Evolutionary conservation across 2,329 filamentous ascomycete genomes (phyloP).

Genomic region (Talaromyces sp.): DNA sequence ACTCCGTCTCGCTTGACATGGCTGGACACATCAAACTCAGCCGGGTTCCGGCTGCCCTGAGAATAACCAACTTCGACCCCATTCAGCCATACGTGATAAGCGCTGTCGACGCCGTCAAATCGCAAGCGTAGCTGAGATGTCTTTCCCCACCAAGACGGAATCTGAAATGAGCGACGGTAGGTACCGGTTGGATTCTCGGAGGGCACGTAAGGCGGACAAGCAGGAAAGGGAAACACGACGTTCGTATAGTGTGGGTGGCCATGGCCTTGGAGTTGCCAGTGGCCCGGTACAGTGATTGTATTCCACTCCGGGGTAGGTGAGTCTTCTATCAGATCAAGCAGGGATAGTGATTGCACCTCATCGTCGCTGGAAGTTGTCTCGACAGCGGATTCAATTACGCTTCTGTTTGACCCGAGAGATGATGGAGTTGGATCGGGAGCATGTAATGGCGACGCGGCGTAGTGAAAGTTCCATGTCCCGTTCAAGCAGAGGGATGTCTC

Average conservation of each 20-base stretch:
- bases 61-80: constrained; percentile 62
- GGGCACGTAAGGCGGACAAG: constrained; percentile 54
- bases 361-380: neutral
- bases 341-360: neutral
- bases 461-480: constrained; percentile 56
- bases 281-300: constrained; percentile 57
- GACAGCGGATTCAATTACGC: neutral
- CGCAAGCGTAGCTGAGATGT: constrained; percentile 58
- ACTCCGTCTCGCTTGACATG: constrained; percentile 42
- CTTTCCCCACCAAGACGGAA: constrained; percentile 25
- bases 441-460: constrained; percentile 45
- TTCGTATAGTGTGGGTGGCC: constrained; percentile 67
- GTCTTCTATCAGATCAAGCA: neutral
- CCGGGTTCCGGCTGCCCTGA: constrained; percentile 64
- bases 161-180: neutral
- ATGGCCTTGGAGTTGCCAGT: constrained; percentile 67
- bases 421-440: constrained; percentile 30
- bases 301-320: constrained; percentile 9
- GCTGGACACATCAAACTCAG: constrained; percentile 64
- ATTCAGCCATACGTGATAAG: constrained; percentile 68
- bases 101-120: constrained; percentile 57
- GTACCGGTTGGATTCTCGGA: neutral
- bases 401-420: neutral
- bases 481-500: constrained; percentile 47
- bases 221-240: constrained; percentile 60